Evolutionary conservation across 495 filamentous ascomycete genomes (phyloP).

Genomic region (Penicillium canescens): DNA sequence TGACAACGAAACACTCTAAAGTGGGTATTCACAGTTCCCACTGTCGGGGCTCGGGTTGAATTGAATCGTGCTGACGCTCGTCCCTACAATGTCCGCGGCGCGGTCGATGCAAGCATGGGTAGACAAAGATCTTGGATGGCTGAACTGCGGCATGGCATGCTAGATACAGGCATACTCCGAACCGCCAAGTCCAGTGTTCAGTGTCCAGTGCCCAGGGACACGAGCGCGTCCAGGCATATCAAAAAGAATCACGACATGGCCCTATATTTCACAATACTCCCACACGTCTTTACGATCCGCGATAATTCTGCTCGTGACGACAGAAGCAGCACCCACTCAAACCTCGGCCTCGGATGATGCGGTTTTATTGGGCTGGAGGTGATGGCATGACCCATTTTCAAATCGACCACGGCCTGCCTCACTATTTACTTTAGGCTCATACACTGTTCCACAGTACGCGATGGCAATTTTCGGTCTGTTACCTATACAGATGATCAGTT

Average conservation of each 20-base stretch:
- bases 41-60: conserved; percentile 1
- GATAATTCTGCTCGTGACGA: background rate
- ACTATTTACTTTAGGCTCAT: background rate
- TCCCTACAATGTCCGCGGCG: background rate
- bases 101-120: background rate
- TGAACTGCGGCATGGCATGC: background rate
- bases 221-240: too few species aligned
- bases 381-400: conserved; percentile 3
- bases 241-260: too few species aligned
- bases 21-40: conserved; percentile 3
- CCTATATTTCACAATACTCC: too few species aligned
- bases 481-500: too few species aligned
- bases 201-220: too few species aligned
- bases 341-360: background rate
- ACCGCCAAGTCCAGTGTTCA: background rate
- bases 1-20: background rate
- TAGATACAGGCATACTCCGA: background rate
- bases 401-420: background rate
- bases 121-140: background rate
- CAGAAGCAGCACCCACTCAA: background rate
- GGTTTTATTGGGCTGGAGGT: background rate
- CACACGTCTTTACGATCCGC: too few species aligned
- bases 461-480: background rate
- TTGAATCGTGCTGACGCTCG: conserved; percentile 4
- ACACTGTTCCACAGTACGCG: background rate